Evolutionary conservation across 2,329 filamentous ascomycete genomes (phyloP).

Genomic region (Rasamsonia emersonii): DNA sequence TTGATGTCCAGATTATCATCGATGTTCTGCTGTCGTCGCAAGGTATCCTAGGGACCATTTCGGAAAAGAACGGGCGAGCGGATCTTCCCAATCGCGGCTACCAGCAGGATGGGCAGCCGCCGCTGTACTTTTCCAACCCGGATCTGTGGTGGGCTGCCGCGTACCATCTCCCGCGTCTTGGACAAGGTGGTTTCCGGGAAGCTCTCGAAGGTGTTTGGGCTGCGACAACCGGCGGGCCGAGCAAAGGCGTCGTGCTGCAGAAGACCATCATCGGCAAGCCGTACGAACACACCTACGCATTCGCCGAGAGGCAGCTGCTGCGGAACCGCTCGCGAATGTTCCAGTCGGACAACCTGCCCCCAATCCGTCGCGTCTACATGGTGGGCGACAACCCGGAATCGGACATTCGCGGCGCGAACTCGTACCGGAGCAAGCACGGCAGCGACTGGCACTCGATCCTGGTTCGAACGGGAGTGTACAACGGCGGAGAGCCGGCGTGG

Average conservation of each 20-base stretch:
- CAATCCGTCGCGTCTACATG: constrained; percentile 80
- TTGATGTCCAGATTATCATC: constrained; percentile 75
- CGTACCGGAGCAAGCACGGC: constrained; percentile 56
- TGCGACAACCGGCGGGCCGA: constrained; percentile 54
- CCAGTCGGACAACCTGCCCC: constrained; percentile 24
- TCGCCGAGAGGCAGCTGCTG: constrained; percentile 66
- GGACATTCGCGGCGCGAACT: constrained; percentile 82
- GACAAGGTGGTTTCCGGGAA: constrained; percentile 82
- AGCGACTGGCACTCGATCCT: constrained; percentile 72
- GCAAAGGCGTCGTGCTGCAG: constrained; percentile 47
- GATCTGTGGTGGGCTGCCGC: constrained; percentile 83
- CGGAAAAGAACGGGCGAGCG: constrained; percentile 57
- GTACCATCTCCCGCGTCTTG: constrained; percentile 77
- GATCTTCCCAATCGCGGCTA: constrained; percentile 66
- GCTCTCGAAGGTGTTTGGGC: constrained; percentile 74
- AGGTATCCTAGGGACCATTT: constrained; percentile 77
- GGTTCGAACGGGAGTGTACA: constrained; percentile 72
- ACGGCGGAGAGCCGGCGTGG: constrained; percentile 48
- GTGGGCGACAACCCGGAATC: constrained; percentile 83
- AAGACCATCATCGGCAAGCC: constrained; percentile 78
- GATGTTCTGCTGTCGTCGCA: constrained; percentile 71
- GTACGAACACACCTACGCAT: constrained; percentile 65
- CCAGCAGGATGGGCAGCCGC: constrained; percentile 71
- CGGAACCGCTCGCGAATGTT: constrained; percentile 49
- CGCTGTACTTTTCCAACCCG: constrained; percentile 79